phyloP scores from a whole-genome alignment of 2,329 filamentous ascomycete genomes.

The Venturia asperata region DNA sequence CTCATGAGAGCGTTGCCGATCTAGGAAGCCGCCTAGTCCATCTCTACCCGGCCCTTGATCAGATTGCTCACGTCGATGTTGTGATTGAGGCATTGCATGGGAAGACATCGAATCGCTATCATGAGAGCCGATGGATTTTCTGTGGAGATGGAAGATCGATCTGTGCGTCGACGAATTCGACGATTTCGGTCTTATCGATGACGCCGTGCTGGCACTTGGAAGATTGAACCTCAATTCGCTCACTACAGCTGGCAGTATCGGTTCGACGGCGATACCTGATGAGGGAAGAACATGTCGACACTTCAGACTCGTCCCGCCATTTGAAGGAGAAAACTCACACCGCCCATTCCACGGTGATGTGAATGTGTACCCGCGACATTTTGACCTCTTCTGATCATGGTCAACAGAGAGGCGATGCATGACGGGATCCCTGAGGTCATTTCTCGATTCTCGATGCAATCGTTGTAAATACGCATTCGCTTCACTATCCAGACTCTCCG shows the following conservation, averaged over 20 bases:
- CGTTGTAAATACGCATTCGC: not conserved
- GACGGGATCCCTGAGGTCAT: not conserved
- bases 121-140: constrained; percentile 1
- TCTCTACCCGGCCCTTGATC: not conserved
- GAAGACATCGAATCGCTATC: constrained; percentile 8
- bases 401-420: constrained; percentile 12
- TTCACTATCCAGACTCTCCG: not conserved
- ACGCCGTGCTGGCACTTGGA: constrained; percentile 44
- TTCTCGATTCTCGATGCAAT: not conserved
- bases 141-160: constrained; percentile 6
- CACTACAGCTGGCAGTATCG: constrained; percentile 40
- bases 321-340: constrained; percentile 77
- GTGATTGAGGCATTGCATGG: not conserved
- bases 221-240: constrained; percentile 90
- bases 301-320: constrained; percentile 64
- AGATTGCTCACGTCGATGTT: not conserved
- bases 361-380: constrained; percentile 64
- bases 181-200: constrained; percentile 8
- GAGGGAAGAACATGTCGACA: constrained; percentile 23
- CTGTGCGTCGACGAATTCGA: not conserved
- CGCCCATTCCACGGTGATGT: constrained; percentile 77
- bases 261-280: constrained; percentile 19
- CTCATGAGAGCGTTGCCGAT: constrained; percentile 4
- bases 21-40: not conserved
- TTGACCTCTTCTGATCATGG: constrained; percentile 30